Percentiles rank a stretch among this genome's conserved stretches.
Evolutionary conservation across 768 basidiomycete genomes (phyloP).

Genomic region (Amanita muscaria): DNA sequence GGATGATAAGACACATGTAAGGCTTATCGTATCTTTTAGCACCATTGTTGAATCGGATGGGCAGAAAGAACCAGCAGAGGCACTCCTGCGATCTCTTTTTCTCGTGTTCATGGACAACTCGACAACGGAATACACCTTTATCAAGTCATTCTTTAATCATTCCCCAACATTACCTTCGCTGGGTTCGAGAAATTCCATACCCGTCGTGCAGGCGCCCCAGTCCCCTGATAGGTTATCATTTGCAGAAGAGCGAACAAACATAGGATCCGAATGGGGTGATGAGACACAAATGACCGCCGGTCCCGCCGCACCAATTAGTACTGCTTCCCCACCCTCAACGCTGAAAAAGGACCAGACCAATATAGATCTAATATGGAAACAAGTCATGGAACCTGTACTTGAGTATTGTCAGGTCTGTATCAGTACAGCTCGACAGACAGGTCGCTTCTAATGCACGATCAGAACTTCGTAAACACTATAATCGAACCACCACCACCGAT

Average conservation of each 20-base stretch:
- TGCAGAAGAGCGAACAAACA: slow-evolving; percentile 33
- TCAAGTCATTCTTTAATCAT: slow-evolving; percentile 72
- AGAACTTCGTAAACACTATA: slow-evolving; percentile 63
- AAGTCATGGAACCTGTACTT: slow-evolving; percentile 84
- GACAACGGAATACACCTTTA: slow-evolving; percentile 84
- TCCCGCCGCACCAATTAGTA: slow-evolving; percentile 13
- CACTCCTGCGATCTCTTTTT: slow-evolving; percentile 73
- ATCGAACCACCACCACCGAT: slow-evolving; percentile 70
- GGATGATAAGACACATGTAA: slow-evolving; percentile 80
- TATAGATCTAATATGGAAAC: slow-evolving; percentile 75
- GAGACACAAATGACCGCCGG: slow-evolving; percentile 24
- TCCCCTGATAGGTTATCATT: slow-evolving; percentile 36
- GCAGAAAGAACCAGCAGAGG: slow-evolving; percentile 76
- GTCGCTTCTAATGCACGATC: slow-evolving; percentile 4
- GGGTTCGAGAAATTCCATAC: slow-evolving; percentile 26
- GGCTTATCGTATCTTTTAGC: slow-evolving; percentile 18
- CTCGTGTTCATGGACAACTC: slow-evolving; percentile 94
- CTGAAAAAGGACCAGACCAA: slow-evolving; percentile 53
- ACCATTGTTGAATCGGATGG: slow-evolving; percentile 10
- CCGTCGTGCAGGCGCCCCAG: slow-evolving; percentile 30
- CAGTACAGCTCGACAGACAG: slow-evolving; percentile 1
- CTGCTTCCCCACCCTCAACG: slow-evolving; percentile 17
- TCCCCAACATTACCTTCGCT: slow-evolving; percentile 23
- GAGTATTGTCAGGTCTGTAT: slow-evolving; percentile 68
- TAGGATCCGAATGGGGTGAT: slow-evolving; percentile 45